These are phyloP conservation scores for Nelumbo lutea DNA, from an alignment of 164 flowering plant genomes.

Conservation along the genomic window DNA sequence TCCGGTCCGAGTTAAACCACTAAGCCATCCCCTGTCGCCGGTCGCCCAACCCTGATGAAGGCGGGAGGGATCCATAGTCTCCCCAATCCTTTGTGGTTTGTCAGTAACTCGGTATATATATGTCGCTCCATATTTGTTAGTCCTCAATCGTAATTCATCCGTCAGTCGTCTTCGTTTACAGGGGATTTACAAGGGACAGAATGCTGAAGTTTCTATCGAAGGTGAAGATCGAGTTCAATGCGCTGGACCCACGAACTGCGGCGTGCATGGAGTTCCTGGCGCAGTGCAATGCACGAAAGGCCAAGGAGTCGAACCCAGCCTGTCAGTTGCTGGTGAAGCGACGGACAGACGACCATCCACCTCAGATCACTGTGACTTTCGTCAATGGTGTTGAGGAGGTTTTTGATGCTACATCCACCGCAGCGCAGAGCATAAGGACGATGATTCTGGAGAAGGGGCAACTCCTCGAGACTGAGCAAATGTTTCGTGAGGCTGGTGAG, in stretches of 20 bases:
- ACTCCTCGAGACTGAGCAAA: slow-evolving; percentile 81
- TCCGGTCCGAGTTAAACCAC: too few relatives aligned
- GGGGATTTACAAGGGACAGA: slow-evolving; percentile 3
- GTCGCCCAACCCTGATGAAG: too few relatives aligned
- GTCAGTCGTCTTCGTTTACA: not conserved
- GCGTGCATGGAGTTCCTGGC: slow-evolving; percentile 93
- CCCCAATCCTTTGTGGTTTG: too few relatives aligned
- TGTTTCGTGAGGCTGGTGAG: slow-evolving; percentile 88
- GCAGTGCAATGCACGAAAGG: slow-evolving; percentile 84
- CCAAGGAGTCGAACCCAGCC: slow-evolving; percentile 84
- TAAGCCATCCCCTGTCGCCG: too few relatives aligned
- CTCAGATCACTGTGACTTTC: slow-evolving; percentile 82
- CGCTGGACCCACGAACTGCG: slow-evolving; percentile 70
- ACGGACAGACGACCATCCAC: slow-evolving; percentile 82
- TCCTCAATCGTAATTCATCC: too few relatives aligned
- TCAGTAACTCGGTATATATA: too few relatives aligned
- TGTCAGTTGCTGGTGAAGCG: slow-evolving; percentile 80
- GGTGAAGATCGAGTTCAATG: slow-evolving; percentile 85
- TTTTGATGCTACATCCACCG: slow-evolving; percentile 67
- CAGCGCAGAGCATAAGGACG: slow-evolving; percentile 62
- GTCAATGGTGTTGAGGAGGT: slow-evolving; percentile 80
- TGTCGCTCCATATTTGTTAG: not conserved
- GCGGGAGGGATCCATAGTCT: too few relatives aligned
- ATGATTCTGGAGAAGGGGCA: slow-evolving; percentile 80
- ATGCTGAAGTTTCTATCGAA: slow-evolving; percentile 92